Base-by-base conservation (phyloP, 805 yeast genomes). In the Sugiyamaella mastotermitis region DNA sequence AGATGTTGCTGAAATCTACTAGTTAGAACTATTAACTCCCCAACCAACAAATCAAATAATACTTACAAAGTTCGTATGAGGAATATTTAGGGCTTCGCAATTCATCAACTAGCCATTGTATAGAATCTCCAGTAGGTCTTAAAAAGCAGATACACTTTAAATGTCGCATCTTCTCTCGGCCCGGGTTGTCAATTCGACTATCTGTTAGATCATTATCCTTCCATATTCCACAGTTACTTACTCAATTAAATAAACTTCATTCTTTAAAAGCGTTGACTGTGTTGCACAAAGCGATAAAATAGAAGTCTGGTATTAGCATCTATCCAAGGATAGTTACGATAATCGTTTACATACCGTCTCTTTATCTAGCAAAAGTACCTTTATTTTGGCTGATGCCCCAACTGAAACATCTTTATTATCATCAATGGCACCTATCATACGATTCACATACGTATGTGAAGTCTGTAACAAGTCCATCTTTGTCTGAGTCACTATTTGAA, bases 211-310 rank as follows among this genome's bases (percentile, higher is more conserved):
- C 14, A 11, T 27, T 15, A 27, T 27, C 14, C 30, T 27, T 7
- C 5, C 30, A 27, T 17, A 14, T 15, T 30, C 8, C 9, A 7
- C 10, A 13, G 9, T 11, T 9, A 52, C 38, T 27, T 15, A 35
- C 38, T 86, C 96, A 32, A 86, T 79, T 35, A 92, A 67, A 43
- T 83, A 86, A n/a, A 92, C 75, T 45, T 90, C 95, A 49, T 84
- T 74, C 48, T 81, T 77, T 26, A 92, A 69, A 31, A 92, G 68
- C 40, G 79, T 83, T 2, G 94, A 80, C 57, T 92, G 98, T 2
- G 96, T 83, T 20, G 94, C 76, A 50, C 83, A 78, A 73, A 92
- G 70, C n/a, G 97, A 86, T 16, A 92, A 74, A 17, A 87, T 77
- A 0, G 87, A 71, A 4, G 94, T 83, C 49, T 56, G 11, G 22